Evolutionary conservation across 768 basidiomycete species (phyloP).

Genomic region (Phlegmacium glaucopus): DNA sequence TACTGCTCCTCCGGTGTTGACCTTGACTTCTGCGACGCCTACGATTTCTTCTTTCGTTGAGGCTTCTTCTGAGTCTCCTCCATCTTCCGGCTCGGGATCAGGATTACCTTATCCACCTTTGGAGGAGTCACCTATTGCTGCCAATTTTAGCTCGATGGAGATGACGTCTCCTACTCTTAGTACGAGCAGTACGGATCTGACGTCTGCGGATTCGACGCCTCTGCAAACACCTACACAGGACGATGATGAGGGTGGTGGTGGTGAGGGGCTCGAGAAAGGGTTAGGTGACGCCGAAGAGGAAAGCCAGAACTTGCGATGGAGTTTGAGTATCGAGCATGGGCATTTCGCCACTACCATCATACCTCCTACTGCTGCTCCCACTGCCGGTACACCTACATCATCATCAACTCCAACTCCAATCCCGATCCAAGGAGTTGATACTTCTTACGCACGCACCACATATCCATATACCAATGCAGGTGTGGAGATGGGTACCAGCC

Average conservation of each 20-base stretch:
- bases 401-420: neutral
- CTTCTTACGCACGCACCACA: neutral
- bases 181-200: neutral
- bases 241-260: neutral
- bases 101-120: too few species aligned
- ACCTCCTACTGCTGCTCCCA: too few species aligned
- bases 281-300: constrained; percentile 4
- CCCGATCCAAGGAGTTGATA: too few species aligned
- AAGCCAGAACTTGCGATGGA: constrained; percentile 1
- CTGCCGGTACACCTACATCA: constrained; percentile 7
- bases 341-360: neutral
- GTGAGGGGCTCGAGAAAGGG: neutral
- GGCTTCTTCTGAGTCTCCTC: neutral
- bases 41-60: neutral
- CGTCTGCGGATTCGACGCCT: constrained; percentile 15
- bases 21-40: too few species aligned
- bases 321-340: neutral
- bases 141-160: too few species aligned
- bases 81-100: neutral
- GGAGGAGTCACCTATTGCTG: too few species aligned
- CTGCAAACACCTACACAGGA: constrained; percentile 17
- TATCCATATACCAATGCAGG: neutral
- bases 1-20: too few species aligned
- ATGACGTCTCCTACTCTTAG: too few species aligned
- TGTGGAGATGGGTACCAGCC: constrained; percentile 25